Conservation (phyloP, 176 grass and related monocot genomes). For the Raddia distichophylla region DNA sequence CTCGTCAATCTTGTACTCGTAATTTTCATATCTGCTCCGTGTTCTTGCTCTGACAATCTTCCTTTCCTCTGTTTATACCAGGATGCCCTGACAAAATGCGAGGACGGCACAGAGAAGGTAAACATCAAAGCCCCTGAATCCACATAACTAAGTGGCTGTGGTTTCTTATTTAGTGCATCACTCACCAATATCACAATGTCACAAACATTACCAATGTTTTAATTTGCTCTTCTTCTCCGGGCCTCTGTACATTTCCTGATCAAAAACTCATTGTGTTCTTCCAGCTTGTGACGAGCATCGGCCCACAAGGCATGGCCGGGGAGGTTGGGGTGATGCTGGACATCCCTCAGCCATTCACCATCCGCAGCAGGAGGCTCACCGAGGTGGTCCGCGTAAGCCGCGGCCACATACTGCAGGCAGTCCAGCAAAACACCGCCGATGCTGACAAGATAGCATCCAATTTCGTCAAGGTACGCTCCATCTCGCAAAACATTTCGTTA, state of each 20-base stretch:
- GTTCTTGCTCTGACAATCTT: not conserved
- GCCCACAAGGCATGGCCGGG: conserved; percentile 55
- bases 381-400: conserved; percentile 48
- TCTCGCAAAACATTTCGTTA: not conserved
- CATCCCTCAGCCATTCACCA: conserved; percentile 61
- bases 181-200: not conserved
- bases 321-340: conserved; percentile 59
- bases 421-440: conserved; percentile 40
- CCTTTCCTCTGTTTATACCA: not conserved
- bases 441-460: conserved; percentile 29
- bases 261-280: not conserved
- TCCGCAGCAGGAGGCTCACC: conserved; percentile 48
- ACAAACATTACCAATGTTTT: not conserved
- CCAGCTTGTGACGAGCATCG: conserved; percentile 36
- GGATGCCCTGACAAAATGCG: conserved; percentile 13
- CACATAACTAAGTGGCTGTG: not conserved
- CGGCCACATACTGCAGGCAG: conserved; percentile 37
- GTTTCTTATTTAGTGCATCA: not conserved
- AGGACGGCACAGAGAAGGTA: conserved; percentile 40
- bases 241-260: not conserved
- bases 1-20: not conserved
- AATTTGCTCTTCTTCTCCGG: not conserved
- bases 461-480: conserved; percentile 6
- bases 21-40: not conserved
- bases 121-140: not conserved